These are phyloP conservation scores for Cylindrodendrum hubeiense DNA, from an alignment of 2,329 filamentous ascomycete genomes.

Conservation along the genomic window DNA sequence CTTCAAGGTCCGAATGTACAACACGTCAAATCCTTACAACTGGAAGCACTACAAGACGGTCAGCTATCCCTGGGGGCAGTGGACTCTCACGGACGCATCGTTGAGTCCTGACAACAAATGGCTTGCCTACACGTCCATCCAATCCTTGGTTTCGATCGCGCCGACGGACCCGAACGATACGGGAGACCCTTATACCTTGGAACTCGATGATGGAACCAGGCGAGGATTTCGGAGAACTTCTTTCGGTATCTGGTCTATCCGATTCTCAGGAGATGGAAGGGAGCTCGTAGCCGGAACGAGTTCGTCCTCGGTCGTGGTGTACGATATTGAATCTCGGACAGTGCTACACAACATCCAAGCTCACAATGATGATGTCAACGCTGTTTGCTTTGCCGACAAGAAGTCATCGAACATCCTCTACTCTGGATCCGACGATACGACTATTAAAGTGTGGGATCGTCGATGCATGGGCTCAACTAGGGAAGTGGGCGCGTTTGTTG, in stretches of 20 bases:
- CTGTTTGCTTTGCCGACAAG: slow-evolving; percentile 93
- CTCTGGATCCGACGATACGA: slow-evolving; percentile 94
- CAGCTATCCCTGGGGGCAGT: slow-evolving; percentile 86
- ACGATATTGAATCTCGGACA: slow-evolving; percentile 86
- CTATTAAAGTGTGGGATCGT: slow-evolving; percentile 96
- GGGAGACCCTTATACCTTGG: slow-evolving; percentile 83
- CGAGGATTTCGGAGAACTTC: slow-evolving; percentile 47
- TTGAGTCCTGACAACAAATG: slow-evolving; percentile 92
- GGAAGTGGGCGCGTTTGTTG: slow-evolving; percentile 74
- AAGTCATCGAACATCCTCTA: slow-evolving; percentile 93
- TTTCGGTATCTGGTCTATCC: slow-evolving; percentile 86
- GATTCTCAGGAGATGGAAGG: slow-evolving; percentile 91
- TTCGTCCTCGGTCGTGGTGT: slow-evolving; percentile 84
- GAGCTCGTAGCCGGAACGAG: slow-evolving; percentile 93
- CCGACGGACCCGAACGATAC: slow-evolving; percentile 86
- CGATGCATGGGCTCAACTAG: slow-evolving; percentile 90
- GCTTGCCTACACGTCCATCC: slow-evolving; percentile 91
- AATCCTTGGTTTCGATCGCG: slow-evolving; percentile 85
- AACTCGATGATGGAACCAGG: slow-evolving; percentile 63
- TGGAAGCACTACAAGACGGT: slow-evolving; percentile 98
- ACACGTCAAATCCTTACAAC: slow-evolving; percentile 93
- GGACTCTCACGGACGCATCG: slow-evolving; percentile 96
- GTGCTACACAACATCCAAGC: slow-evolving; percentile 81
- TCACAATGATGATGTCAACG: slow-evolving; percentile 92
- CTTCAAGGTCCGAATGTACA: slow-evolving; percentile 96